Base-by-base conservation (phyloP, 2,329 filamentous ascomycete genomes). In the Fusarium paranaense region DNA sequence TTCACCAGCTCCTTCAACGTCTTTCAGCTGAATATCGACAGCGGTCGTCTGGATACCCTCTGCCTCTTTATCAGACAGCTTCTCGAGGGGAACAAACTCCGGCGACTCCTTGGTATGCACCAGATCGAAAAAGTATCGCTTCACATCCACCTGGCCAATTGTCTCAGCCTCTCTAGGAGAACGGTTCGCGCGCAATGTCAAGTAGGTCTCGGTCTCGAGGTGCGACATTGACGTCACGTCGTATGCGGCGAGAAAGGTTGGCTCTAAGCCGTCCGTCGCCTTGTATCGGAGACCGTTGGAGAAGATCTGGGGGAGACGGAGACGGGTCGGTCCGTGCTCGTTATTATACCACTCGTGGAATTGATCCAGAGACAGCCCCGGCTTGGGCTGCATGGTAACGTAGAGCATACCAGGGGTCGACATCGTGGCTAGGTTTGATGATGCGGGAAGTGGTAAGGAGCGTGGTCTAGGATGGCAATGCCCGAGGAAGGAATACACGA, bases 291-390 rank as follows among this genome's bases (percentile, higher is more conserved):
- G 92, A 67, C 95, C 95, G 81, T 94, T 97, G 75, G 85, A 81
- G 80, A 91, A 90, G 80, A 95, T 91, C 77, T 93, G 91, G 5
- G 93, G 90, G 16, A 97, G 85, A 58, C 94, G 92, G 8, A 97
- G 89, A 57, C 95, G 92, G 18, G 91, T 90, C 20, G 95, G 95
- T 63, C 95, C 95, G 84, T 97, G 95, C 85, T 97, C 95, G 82
- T 95, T 97, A 85, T 97, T 95, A 86, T 97, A 97, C 94, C 94
- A 96, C 81, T 97, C 94, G 83, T 97, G 93, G 84, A 97, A 97
- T 78, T 94, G 90, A 71, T 90, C 86, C 57, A 88, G 83, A 64
- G 91, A 86, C 77, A 95, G 87, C 75, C 88, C 88, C 66, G 89
- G 86, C 81, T 89, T 88, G 77, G 94, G 94, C 83, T 95, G 91